A percentile compares a stretch with the other conserved stretches of the same genome.
Conservation (phyloP, 305 asterid species). For the Salvia sclarea region DNA sequence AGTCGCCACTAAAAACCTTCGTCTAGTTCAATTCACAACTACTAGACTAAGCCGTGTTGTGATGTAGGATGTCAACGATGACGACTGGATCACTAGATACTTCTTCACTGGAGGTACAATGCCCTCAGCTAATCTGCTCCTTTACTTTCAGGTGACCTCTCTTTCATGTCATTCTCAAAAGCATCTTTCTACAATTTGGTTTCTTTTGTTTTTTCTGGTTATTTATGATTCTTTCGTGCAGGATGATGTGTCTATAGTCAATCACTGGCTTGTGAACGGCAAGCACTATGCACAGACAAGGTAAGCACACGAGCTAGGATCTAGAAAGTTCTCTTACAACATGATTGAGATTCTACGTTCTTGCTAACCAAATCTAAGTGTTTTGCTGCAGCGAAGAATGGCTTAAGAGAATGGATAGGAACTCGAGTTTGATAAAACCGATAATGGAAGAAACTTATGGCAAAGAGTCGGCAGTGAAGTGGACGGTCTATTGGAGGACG, state of each 20-base stretch:
- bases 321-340: background rate
- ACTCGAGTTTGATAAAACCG: constrained; percentile 50
- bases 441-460: constrained; percentile 86
- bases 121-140: constrained; percentile 49
- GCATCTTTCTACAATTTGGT: background rate
- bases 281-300: constrained; percentile 83
- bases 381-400: constrained; percentile 73
- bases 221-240: constrained; percentile 36
- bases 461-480: constrained; percentile 74
- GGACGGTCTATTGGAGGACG: constrained; percentile 93
- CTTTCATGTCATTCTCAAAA: background rate
- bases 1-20: background rate
- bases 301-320: constrained; percentile 34
- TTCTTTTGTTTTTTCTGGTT: background rate
- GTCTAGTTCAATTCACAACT: background rate
- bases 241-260: constrained; percentile 75
- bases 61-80: constrained; percentile 71
- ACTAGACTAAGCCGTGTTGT: background rate
- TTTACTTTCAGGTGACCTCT: constrained; percentile 78
- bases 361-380: background rate
- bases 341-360: constrained; percentile 5
- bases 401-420: constrained; percentile 82
- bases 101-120: constrained; percentile 61
- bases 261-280: constrained; percentile 92
- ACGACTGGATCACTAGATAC: constrained; percentile 92